Conservation (phyloP, 2,329 filamentous ascomycete species). For the Pleoardoris graminearum region DNA sequence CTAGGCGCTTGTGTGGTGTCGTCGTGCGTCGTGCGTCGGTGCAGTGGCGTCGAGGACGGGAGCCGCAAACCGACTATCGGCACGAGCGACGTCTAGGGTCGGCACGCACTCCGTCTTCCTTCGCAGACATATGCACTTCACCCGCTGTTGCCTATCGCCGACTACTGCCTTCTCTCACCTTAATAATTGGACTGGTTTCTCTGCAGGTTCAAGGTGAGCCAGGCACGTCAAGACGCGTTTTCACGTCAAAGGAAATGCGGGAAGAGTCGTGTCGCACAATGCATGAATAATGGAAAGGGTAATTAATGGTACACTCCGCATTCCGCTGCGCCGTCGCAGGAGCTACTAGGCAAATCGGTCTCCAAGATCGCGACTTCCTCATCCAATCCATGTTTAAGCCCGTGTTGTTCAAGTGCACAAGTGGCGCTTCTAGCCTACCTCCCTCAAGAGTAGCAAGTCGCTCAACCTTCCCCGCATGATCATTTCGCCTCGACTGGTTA, state of each 20-base stretch:
- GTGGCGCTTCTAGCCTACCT: slow-evolving; percentile 9
- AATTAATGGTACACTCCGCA: slow-evolving; percentile 29
- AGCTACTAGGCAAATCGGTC: slow-evolving; percentile 4
- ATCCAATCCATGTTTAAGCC: slow-evolving; percentile 2
- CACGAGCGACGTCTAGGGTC: background rate
- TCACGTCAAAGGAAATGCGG: slow-evolving; percentile 12
- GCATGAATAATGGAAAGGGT: slow-evolving; percentile 9
- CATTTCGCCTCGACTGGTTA: background rate
- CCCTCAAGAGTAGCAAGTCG: slow-evolving; percentile 4
- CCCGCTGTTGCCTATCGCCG: background rate
- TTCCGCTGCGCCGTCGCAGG: slow-evolving; percentile 13
- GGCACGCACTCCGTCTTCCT: background rate
- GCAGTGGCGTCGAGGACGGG: slow-evolving; percentile 23
- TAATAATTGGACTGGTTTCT: background rate
- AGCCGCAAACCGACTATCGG: slow-evolving; percentile 10
- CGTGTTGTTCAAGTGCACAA: slow-evolving; percentile 7
- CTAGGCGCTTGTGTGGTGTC: background rate
- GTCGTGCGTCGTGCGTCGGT: background rate
- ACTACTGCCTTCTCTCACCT: background rate
- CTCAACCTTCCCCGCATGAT: slow-evolving; percentile 2
- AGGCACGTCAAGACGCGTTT: slow-evolving; percentile 7
- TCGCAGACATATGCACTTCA: background rate
- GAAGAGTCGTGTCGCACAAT: slow-evolving; percentile 17
- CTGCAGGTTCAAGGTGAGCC: background rate
- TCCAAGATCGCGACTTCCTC: slow-evolving; percentile 3